Percentiles rank a stretch among this genome's conserved stretches.
Evolutionary conservation across 129 eudicot species (phyloP).

Genomic region (Pulicaria dysenterica): DNA sequence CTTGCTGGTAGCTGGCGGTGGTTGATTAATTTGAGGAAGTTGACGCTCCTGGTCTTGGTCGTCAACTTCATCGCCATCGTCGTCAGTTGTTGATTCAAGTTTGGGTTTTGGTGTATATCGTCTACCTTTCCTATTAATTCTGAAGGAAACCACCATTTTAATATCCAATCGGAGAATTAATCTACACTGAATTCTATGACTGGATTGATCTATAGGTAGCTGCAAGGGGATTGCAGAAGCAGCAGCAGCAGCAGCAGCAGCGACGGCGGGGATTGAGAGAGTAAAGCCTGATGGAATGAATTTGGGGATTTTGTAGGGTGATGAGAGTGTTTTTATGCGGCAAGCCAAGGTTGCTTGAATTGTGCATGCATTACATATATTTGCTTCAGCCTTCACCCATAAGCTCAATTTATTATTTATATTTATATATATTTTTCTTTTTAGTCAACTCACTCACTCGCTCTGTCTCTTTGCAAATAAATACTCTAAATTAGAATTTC

Average conservation of each 20-base stretch:
- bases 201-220: not conserved
- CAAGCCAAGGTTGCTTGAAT: slow-evolving; percentile 5
- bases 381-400: slow-evolving; percentile 16
- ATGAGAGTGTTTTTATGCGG: not conserved
- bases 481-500: no score
- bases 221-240: not conserved
- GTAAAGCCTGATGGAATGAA: not conserved
- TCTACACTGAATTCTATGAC: not conserved
- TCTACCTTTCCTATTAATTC: slow-evolving; percentile 53
- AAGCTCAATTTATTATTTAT: no score
- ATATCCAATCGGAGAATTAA: no score
- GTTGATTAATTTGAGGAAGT: no score
- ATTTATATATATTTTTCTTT: no score
- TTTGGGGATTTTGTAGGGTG: not conserved
- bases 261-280: not conserved
- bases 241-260: not conserved
- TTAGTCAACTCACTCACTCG: no score
- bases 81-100: slow-evolving; percentile 29
- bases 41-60: not conserved
- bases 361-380: slow-evolving; percentile 33
- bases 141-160: slow-evolving; percentile 72
- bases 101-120: slow-evolving; percentile 48
- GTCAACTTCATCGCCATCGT: slow-evolving; percentile 27
- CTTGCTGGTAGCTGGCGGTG: not conserved
- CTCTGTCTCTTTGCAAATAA: no score